phyloP scores from a whole-genome alignment of 371 early-diverging fungal genomes.

The Saksenaea oblongispora region DNA sequence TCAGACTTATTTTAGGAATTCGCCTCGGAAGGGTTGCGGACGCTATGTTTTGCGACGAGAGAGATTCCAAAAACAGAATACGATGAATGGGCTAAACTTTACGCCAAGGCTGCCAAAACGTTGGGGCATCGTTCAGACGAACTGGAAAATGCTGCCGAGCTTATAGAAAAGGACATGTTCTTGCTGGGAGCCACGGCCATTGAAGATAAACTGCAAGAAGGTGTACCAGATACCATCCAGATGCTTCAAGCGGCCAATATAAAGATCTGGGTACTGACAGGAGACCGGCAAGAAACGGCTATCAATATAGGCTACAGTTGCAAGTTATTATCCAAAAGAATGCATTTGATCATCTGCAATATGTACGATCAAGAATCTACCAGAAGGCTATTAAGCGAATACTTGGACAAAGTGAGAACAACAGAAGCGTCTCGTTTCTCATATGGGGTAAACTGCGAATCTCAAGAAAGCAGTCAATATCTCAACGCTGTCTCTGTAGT shows the following conservation, averaged over 20 bases:
- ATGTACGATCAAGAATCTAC: slow-evolving; percentile 61
- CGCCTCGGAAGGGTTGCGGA: slow-evolving; percentile 90
- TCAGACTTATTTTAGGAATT: slow-evolving; percentile 43
- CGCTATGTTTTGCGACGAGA: slow-evolving; percentile 84
- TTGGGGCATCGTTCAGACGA: slow-evolving; percentile 77
- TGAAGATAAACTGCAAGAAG: slow-evolving; percentile 91
- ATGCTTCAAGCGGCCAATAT: slow-evolving; percentile 89
- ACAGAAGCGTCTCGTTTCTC: not conserved
- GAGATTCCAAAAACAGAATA: slow-evolving; percentile 78
- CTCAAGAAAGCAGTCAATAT: slow-evolving; percentile 24
- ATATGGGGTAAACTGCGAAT: not conserved
- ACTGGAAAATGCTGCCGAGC: slow-evolving; percentile 81
- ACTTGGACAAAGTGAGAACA: slow-evolving; percentile 32
- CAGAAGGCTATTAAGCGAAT: slow-evolving; percentile 58
- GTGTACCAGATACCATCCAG: slow-evolving; percentile 91
- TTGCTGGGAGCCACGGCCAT: slow-evolving; percentile 88
- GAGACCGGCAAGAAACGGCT: slow-evolving; percentile 98
- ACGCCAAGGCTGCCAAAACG: slow-evolving; percentile 77
- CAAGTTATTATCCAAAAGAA: slow-evolving; percentile 62
- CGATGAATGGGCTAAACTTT: slow-evolving; percentile 72
- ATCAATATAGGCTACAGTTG: slow-evolving; percentile 94
- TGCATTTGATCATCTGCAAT: slow-evolving; percentile 70
- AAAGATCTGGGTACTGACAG: slow-evolving; percentile 97
- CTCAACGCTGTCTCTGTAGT: not conserved
- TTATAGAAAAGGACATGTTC: slow-evolving; percentile 71